These are phyloP conservation scores for Termitomyces sp. DNA, from an alignment of 768 basidiomycete species.

Conservation along the genomic window DNA sequence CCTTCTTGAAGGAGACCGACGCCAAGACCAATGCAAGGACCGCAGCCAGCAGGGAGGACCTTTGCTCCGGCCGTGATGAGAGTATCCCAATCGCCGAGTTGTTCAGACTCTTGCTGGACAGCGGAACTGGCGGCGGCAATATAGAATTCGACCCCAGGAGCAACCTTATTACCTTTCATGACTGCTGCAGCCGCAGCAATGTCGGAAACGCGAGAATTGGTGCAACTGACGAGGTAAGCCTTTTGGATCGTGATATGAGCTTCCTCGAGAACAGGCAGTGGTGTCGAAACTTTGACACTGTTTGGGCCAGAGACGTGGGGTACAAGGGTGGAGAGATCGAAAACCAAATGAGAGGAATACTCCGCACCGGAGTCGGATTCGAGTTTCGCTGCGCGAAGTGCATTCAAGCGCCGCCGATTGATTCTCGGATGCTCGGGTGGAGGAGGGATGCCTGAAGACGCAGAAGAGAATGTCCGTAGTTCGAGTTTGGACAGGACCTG, in stretches of 20 bases:
- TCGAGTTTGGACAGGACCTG: slow-evolving; percentile 66
- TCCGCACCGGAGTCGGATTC: slow-evolving; percentile 71
- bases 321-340: slow-evolving; percentile 90
- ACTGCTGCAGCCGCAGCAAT: slow-evolving; percentile 91
- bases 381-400: slow-evolving; percentile 48
- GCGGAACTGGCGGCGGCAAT: slow-evolving; percentile 91
- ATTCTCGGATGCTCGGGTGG: slow-evolving; percentile 85
- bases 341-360: slow-evolving; percentile 84
- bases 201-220: slow-evolving; percentile 95
- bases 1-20: slow-evolving; percentile 92
- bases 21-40: slow-evolving; percentile 96
- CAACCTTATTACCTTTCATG: slow-evolving; percentile 73
- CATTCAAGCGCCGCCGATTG: slow-evolving; percentile 65
- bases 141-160: slow-evolving; percentile 92
- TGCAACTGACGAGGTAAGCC: slow-evolving; percentile 97
- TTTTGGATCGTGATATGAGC: slow-evolving; percentile 83
- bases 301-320: slow-evolving; percentile 98
- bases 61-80: slow-evolving; percentile 88
- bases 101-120: slow-evolving; percentile 89
- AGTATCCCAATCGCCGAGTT: slow-evolving; percentile 80
- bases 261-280: slow-evolving; percentile 78
- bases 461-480: slow-evolving; percentile 61
- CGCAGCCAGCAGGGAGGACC: slow-evolving; percentile 91
- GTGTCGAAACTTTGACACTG: slow-evolving; percentile 94
- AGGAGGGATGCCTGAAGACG: slow-evolving; percentile 51